Evolutionary conservation across 495 filamentous ascomycete genomes (phyloP).

Genomic region (Penicillium dipodomyicola): DNA sequence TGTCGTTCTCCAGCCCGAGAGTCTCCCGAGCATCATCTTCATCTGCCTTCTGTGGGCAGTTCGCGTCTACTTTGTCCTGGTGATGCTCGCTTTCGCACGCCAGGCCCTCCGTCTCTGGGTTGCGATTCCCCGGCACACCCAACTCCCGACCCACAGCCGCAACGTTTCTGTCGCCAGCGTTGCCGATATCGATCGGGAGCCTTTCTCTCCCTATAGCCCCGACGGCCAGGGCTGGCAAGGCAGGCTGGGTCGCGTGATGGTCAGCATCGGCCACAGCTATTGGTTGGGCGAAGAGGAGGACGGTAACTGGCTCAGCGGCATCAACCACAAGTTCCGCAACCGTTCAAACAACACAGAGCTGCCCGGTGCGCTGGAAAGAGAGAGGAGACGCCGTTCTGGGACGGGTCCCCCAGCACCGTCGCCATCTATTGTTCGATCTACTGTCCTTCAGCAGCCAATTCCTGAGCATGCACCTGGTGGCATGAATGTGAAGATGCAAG

Average conservation of each 20-base stretch:
- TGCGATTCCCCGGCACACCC: slow-evolving; percentile 44
- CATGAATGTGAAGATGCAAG: slow-evolving; percentile 45
- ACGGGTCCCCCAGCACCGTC: slow-evolving; percentile 60
- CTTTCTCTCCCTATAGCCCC: slow-evolving; percentile 64
- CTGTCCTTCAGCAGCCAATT: slow-evolving; percentile 37
- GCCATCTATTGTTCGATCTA: slow-evolving; percentile 39
- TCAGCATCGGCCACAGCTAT: slow-evolving; percentile 65
- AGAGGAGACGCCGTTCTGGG: slow-evolving; percentile 64
- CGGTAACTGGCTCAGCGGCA: slow-evolving; percentile 58
- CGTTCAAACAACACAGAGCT: slow-evolving; percentile 32
- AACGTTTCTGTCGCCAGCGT: slow-evolving; percentile 48
- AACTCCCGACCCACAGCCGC: slow-evolving; percentile 44
- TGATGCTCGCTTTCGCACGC: slow-evolving; percentile 78
- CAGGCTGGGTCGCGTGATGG: slow-evolving; percentile 68
- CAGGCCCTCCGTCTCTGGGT: slow-evolving; percentile 60
- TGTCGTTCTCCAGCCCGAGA: slow-evolving; percentile 63
- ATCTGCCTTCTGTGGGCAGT: slow-evolving; percentile 69
- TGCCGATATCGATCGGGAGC: slow-evolving; percentile 58
- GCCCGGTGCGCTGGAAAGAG: slow-evolving; percentile 60
- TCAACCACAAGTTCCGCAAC: slow-evolving; percentile 56
- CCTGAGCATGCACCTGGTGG: slow-evolving; percentile 30
- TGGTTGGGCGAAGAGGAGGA: slow-evolving; percentile 65
- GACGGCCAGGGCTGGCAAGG: slow-evolving; percentile 77
- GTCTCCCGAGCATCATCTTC: slow-evolving; percentile 69
- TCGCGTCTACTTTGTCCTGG: slow-evolving; percentile 71